Base-by-base conservation (phyloP, 2,329 filamentous ascomycete species). In the Rhinocladiella similis region DNA sequence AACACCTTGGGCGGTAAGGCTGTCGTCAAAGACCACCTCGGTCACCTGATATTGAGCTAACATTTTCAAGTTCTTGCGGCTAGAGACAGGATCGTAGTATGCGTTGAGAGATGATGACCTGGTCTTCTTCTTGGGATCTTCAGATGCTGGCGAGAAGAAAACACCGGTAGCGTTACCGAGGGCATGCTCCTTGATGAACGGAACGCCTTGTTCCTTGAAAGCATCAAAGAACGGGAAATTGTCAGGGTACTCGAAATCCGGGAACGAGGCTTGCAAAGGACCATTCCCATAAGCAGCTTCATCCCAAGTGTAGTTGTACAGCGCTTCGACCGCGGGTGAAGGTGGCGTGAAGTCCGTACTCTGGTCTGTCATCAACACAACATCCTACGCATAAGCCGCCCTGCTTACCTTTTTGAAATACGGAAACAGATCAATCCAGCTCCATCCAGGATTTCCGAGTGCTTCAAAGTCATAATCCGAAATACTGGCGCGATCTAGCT, bases 201-300 rank as follows among this genome's bases (percentile, higher is more conserved):
- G 66, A 9, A 77, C 62, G 29, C 70, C 69, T 1, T 77, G 62
- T 41, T 70, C 66, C 22, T 72, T 70, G 55, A 76, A 60, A 9
- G 68, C 73, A 42, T 66, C 64, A 52, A 73, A 72, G 16, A 72
- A 66, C 33, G 67, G 65, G 46, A 46, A 54, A 38, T 47, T 56
- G 22, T 54, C 60, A 13, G 61, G 61, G 29, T 52, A 62, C 45
- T 72, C 66, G 53, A 67, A 75, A 27, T 65, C 59, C 5, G 74
- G 68, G 61, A 77, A 80, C 2, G 75, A 78, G 27, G 78, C 68
- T 4, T 80, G 75, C 20, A 82, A 71, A 2, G 79, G 78, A 0
- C 80, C 80, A 3, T 64, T 63, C 4, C 79, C 80, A 47, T 81
- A 72, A 3, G 72, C 67, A 3, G 63, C 61, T 13, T 61, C 51